Conservation (phyloP, 768 basidiomycete genomes). For the Naganishia antarctica region DNA sequence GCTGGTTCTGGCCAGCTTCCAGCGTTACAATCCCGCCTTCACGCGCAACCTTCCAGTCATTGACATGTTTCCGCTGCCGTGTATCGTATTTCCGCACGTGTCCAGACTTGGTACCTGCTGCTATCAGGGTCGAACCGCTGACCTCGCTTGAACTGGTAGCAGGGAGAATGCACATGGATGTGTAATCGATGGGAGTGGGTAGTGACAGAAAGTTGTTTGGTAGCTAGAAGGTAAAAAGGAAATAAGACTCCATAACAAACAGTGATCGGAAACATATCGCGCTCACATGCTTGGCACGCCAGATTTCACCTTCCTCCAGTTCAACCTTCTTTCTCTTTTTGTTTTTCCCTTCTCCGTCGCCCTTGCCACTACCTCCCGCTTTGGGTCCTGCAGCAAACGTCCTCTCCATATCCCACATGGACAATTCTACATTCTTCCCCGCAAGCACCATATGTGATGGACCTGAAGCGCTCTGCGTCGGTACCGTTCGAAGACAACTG, state of each 20-base stretch:
- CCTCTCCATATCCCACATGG: constrained; percentile 43
- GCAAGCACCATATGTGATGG: constrained; percentile 37
- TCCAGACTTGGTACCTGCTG: constrained; percentile 46
- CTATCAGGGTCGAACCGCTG: constrained; percentile 29
- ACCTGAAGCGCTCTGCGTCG: constrained; percentile 8
- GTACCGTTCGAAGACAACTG: constrained; percentile 27
- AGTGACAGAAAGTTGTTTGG: constrained; percentile 42
- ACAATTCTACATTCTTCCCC: constrained; percentile 47
- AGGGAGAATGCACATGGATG: constrained; percentile 37
- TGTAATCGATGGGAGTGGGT: constrained; percentile 44
- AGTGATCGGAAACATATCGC: too few species aligned
- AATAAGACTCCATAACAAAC: not conserved
- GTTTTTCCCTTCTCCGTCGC: constrained; percentile 3
- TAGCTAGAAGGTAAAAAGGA: constrained; percentile 31
- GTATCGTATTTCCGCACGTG: constrained; percentile 46
- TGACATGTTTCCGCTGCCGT: constrained; percentile 42
- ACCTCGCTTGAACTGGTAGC: not conserved
- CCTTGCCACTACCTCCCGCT: not conserved
- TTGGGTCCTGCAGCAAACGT: constrained; percentile 31
- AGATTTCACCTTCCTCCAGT: constrained; percentile 40
- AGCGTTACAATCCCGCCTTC: constrained; percentile 44
- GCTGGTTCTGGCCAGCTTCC: constrained; percentile 34
- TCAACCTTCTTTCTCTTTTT: constrained; percentile 43
- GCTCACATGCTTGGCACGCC: constrained; percentile 49
- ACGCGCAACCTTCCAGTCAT: constrained; percentile 44